Evolutionary conservation across 768 basidiomycete genomes (phyloP).

Genomic region (Mycena capillaripes): DNA sequence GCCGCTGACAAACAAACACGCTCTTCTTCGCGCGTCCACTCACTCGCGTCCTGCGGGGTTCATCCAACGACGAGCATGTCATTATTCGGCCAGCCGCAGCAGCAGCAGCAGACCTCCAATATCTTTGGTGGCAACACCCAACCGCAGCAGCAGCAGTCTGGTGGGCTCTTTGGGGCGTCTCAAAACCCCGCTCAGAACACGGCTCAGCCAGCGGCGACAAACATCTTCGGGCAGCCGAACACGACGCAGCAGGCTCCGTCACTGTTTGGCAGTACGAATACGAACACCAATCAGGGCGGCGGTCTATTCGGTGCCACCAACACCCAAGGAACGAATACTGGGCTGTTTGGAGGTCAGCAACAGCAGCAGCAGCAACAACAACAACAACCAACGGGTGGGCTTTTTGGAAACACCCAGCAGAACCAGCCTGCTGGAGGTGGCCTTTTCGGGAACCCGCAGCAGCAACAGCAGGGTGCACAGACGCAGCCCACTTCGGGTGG

Average conservation of each 20-base stretch:
- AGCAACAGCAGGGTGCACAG: slow-evolving; percentile 36
- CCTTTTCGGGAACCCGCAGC: slow-evolving; percentile 44
- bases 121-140: slow-evolving; percentile 21
- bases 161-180: slow-evolving; percentile 25
- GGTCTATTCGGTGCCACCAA: slow-evolving; percentile 39
- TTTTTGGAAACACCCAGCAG: slow-evolving; percentile 48
- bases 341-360: slow-evolving; percentile 44
- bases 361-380: slow-evolving; percentile 32
- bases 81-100: slow-evolving; percentile 27
- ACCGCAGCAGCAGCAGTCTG: slow-evolving; percentile 14
- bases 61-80: slow-evolving; percentile 8
- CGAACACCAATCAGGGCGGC: slow-evolving; percentile 27
- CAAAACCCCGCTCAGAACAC: slow-evolving; percentile 16
- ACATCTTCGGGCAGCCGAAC: slow-evolving; percentile 30
- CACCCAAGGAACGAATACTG: slow-evolving; percentile 36
- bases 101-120: slow-evolving; percentile 19
- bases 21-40: not conserved
- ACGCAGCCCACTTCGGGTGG: slow-evolving; percentile 36
- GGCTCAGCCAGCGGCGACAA: slow-evolving; percentile 24
- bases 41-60: not conserved
- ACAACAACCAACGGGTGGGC: slow-evolving; percentile 33
- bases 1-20: not conserved
- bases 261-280: slow-evolving; percentile 32
- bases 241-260: slow-evolving; percentile 25
- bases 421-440: slow-evolving; percentile 39